These are phyloP conservation scores for Spinellus fusiger DNA, from an alignment of 192 early-diverging fungal genomes.

Conservation along the genomic window DNA sequence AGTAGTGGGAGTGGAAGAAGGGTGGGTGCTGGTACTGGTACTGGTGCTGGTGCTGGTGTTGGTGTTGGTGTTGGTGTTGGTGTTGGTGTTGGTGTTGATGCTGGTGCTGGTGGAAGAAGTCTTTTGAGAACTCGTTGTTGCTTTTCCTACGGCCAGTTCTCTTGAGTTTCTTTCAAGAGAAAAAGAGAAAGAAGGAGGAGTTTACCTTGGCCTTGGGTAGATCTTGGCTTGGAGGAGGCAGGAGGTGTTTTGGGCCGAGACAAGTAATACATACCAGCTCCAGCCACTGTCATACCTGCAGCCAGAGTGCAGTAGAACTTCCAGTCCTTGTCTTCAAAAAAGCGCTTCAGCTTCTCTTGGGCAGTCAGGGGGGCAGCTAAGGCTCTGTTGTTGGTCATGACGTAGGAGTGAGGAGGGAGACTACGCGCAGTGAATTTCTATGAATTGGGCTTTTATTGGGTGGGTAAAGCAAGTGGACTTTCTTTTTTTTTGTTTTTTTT, in stretches of 20 bases:
- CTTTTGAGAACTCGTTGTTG: background rate
- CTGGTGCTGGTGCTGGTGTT: too few species aligned
- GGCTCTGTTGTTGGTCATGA: background rate
- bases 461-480: too few species aligned
- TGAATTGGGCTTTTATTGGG: too few species aligned
- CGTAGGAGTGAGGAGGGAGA: background rate
- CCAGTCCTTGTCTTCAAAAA: slow-evolving; percentile 57
- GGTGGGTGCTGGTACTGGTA: background rate
- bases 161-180: background rate
- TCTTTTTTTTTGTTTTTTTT: too few species aligned
- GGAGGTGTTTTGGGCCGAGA: slow-evolving; percentile 20
- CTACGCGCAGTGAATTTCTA: background rate
- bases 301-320: slow-evolving; percentile 64
- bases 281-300: slow-evolving; percentile 51
- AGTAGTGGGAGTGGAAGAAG: slow-evolving; percentile 3
- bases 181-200: background rate
- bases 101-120: too few species aligned
- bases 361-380: slow-evolving; percentile 1
- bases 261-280: slow-evolving; percentile 63
- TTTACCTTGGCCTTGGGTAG: slow-evolving; percentile 39
- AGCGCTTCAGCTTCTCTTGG: slow-evolving; percentile 37
- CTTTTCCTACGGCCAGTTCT: background rate
- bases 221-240: slow-evolving; percentile 25
- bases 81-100: too few species aligned
- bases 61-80: too few species aligned